Evolutionary conservation across 345 rosid genomes (phyloP), one percentile per base, ranked within the genome.

Genomic region (Excoecaria agallocha): DNA sequence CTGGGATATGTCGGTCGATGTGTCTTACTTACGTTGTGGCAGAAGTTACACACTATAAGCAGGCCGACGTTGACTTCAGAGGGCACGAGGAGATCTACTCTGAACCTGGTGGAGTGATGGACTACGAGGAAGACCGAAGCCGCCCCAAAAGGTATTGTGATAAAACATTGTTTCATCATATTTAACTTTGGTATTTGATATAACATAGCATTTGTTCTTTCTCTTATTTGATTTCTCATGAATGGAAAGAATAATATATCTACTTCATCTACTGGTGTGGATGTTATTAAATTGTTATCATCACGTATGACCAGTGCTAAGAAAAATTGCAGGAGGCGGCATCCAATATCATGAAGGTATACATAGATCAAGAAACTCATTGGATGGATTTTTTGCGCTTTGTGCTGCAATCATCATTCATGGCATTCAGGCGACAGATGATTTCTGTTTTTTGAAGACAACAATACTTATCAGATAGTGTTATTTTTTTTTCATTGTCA

Each of bases 31-130:
- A 95, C 97, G 50, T 90, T 85, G 88, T 96, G 96, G 98, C 97
- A 91, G 98, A 93, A 91, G 98, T 87, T 89, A 85, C 93, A 88
- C 81, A 80, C 94, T 91, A 87, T 94, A 82, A 91, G 91, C 99
- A 93, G 99, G 99, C 87, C 66, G 94, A 91, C 76, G 50, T 81
- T 77, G 97, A 89, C 76, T 86, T 80, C 89, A 86, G 92, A 89
- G 96, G 89, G 84, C 87, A 89, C 64, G 96, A 95, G 87, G 98
- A 91, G 82, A 85, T 86, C 84, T 93, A 83, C 87, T 87, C 93
- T 91, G 99, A 93, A 85, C 78, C 93, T 86, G 88, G 96, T 83
- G 98, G 99, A 91, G 93, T 95, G 86, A 95, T 95, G 99, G 98
- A 96, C 73, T 88, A 77, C 35, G 97, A 90, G 80, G 98, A 93